Evolutionary conservation across 179 eudicot genomes (phyloP).

Genomic region (Dionaea muscipula): DNA sequence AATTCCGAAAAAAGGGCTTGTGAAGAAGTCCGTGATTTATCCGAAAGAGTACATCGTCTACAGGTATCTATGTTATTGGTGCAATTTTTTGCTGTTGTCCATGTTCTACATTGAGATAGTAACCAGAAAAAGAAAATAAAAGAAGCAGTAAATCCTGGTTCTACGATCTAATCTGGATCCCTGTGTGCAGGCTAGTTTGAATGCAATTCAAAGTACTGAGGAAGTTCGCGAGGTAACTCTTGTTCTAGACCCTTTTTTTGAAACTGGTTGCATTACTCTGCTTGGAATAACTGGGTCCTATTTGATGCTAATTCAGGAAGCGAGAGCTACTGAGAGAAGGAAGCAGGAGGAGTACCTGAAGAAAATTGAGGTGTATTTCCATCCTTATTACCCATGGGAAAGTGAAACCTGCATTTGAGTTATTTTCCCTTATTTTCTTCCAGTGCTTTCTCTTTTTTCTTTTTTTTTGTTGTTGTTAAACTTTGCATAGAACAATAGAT

Average conservation of each 20-base stretch:
- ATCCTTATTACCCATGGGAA: background rate
- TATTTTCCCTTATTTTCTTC: too few relatives aligned
- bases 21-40: slow-evolving; percentile 79
- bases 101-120: background rate
- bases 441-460: too few relatives aligned
- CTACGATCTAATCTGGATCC: background rate
- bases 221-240: slow-evolving; percentile 56
- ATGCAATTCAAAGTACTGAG: slow-evolving; percentile 70
- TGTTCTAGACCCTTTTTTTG: background rate
- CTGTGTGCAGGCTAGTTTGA: slow-evolving; percentile 53
- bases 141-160: too few relatives aligned
- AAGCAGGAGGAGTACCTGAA: slow-evolving; percentile 68
- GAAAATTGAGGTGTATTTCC: slow-evolving; percentile 46
- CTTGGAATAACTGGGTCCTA: too few relatives aligned
- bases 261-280: too few relatives aligned
- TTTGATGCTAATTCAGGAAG: slow-evolving; percentile 31
- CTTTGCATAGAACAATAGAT: too few relatives aligned
- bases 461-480: too few relatives aligned
- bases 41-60: slow-evolving; percentile 66
- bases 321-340: slow-evolving; percentile 59
- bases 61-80: slow-evolving; percentile 31
- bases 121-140: too few relatives aligned
- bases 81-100: background rate
- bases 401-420: too few relatives aligned
- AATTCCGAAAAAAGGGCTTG: slow-evolving; percentile 81